These are phyloP conservation scores for Populus euphratica DNA, from an alignment of 345 rosid genomes.

Conservation along the genomic window DNA sequence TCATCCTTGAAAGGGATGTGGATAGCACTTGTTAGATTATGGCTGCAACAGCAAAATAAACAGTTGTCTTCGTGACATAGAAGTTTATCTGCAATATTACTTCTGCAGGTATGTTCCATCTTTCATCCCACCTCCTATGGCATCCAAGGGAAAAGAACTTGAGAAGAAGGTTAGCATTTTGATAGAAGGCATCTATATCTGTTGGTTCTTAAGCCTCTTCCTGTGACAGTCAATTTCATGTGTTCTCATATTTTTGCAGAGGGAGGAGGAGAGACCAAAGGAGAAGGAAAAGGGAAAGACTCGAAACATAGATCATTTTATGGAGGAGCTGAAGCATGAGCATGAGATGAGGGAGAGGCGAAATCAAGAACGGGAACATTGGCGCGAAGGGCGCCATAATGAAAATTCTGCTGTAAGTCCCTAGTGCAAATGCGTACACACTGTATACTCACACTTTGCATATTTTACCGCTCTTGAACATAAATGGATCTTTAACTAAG, in stretches of 20 bases:
- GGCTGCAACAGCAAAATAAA: neutral
- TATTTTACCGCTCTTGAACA: neutral
- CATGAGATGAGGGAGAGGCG: slow-evolving; percentile 96
- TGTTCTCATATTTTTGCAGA: slow-evolving; percentile 36
- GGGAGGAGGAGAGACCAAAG: slow-evolving; percentile 73
- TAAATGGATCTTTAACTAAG: slow-evolving; percentile 11
- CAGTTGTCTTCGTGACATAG: slow-evolving; percentile 22
- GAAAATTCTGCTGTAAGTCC: slow-evolving; percentile 68
- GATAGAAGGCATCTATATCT: neutral
- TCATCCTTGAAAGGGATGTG: neutral
- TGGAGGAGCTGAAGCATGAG: slow-evolving; percentile 98
- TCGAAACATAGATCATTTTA: slow-evolving; percentile 87
- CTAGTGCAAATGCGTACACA: neutral
- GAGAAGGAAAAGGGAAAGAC: slow-evolving; percentile 87
- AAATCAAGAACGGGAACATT: slow-evolving; percentile 78
- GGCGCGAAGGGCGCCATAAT: slow-evolving; percentile 65
- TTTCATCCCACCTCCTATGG: slow-evolving; percentile 92
- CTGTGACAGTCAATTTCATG: slow-evolving; percentile 13
- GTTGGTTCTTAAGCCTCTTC: slow-evolving; percentile 8
- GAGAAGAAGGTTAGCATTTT: slow-evolving; percentile 68
- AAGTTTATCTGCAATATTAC: slow-evolving; percentile 41
- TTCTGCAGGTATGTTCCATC: slow-evolving; percentile 97
- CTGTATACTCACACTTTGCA: neutral
- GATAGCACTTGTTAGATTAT: neutral
- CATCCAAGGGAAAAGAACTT: slow-evolving; percentile 78